phyloP scores from a whole-genome alignment of 2,329 filamentous ascomycete species.

The Ophiocordyceps sinensis region DNA sequence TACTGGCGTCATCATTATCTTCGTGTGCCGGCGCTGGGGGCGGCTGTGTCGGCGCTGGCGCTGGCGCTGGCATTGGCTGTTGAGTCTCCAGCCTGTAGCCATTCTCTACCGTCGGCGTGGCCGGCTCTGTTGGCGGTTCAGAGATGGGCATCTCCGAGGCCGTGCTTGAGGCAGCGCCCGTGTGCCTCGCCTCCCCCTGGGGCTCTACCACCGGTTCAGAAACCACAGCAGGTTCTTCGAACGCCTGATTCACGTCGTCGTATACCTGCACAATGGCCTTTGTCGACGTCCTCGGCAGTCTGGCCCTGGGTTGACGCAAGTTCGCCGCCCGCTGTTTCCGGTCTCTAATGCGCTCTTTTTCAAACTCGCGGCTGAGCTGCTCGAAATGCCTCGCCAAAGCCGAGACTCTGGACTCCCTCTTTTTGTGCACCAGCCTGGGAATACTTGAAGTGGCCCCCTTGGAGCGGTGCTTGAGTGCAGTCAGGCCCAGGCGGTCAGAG shows the following conservation, averaged over 20 bases:
- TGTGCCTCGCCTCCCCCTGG: conserved; percentile 4
- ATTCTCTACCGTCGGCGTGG: conserved; percentile 9
- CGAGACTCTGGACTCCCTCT: conserved; percentile 65
- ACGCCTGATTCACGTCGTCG: conserved; percentile 82
- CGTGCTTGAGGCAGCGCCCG: conserved; percentile 8
- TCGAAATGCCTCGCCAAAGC: conserved; percentile 94
- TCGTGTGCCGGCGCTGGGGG: conserved; percentile 2
- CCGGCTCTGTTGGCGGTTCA: conserved; percentile 6
- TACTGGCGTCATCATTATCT: conserved; percentile 14
- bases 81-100: conserved; percentile 10
- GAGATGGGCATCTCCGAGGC: conserved; percentile 8
- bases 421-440: conserved; percentile 69
- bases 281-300: conserved; percentile 75
- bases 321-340: conserved; percentile 67
- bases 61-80: conserved; percentile 4
- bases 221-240: conserved; percentile 59
- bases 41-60: background rate
- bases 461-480: conserved; percentile 43
- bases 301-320: conserved; percentile 59
- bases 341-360: conserved; percentile 82
- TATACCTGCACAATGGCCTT: conserved; percentile 95
- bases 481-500: conserved; percentile 55
- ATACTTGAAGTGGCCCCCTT: conserved; percentile 61
- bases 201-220: conserved; percentile 24
- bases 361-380: conserved; percentile 89